Percentiles rank a stretch among this genome's conserved stretches.
phyloP scores from a whole-genome alignment of 352 stramenopile genomes.

The Pythium vanterpoolii region DNA sequence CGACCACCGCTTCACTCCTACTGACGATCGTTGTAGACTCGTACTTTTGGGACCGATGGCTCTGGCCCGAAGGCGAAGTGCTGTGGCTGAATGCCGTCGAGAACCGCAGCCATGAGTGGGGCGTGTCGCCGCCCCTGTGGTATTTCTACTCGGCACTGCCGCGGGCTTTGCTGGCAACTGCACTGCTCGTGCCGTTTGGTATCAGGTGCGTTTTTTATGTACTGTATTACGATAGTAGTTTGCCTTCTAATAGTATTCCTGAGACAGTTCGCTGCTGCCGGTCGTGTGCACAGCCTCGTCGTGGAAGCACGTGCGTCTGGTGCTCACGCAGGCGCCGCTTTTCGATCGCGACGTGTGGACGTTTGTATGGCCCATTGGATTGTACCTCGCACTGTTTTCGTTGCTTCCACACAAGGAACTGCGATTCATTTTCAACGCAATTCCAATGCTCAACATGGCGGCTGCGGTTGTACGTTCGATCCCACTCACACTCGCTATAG shows the following conservation, averaged over 20 bases:
- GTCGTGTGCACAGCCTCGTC: constrained; percentile 39
- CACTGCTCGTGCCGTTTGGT: constrained; percentile 80
- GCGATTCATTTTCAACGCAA: constrained; percentile 95
- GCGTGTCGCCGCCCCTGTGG: constrained; percentile 94
- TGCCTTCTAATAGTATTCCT: not conserved
- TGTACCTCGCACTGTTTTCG: constrained; percentile 95
- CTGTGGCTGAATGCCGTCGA: constrained; percentile 96
- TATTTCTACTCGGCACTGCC: constrained; percentile 96
- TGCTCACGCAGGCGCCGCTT: constrained; percentile 38
- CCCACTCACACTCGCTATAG: no score
- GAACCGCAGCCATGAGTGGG: constrained; percentile 98
- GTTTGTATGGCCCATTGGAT: constrained; percentile 60
- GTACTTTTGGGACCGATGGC: constrained; percentile 90
- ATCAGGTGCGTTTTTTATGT: constrained; percentile 44
- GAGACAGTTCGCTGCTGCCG: constrained; percentile 42
- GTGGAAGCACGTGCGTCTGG: constrained; percentile 32
- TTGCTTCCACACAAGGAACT: constrained; percentile 98
- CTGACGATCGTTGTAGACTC: constrained; percentile 92
- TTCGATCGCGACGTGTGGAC: constrained; percentile 49
- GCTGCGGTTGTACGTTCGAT: constrained; percentile 75
- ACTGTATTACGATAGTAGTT: not conserved
- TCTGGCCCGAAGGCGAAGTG: constrained; percentile 98
- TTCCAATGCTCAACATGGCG: constrained; percentile 95
- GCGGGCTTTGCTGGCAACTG: constrained; percentile 79
- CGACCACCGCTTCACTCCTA: constrained; percentile 64